Evolutionary conservation across 768 basidiomycete species (phyloP).

Genomic region (Leccinum disarticulatum): DNA sequence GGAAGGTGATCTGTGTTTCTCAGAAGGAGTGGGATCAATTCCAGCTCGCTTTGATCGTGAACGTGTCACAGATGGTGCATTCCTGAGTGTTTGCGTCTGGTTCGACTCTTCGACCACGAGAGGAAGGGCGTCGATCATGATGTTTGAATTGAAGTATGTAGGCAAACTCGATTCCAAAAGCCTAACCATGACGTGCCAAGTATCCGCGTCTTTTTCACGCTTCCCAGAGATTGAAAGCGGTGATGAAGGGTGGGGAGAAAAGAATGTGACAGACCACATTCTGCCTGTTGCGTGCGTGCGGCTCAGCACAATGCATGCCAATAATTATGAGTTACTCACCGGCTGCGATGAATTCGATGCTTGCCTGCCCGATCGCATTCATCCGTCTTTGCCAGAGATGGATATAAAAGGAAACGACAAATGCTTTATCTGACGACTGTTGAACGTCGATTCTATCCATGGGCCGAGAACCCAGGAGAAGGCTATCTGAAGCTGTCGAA

Average conservation of each 20-base stretch:
- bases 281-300: constrained; percentile 11
- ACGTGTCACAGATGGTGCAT: constrained; percentile 3
- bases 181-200: constrained; percentile 47
- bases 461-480: constrained; percentile 38
- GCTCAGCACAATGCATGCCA: not conserved
- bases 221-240: constrained; percentile 7
- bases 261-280: constrained; percentile 28
- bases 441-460: constrained; percentile 54
- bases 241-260: constrained; percentile 8
- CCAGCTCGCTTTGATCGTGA: too few relatives aligned
- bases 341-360: constrained; percentile 64
- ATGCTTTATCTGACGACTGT: constrained; percentile 37
- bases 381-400: constrained; percentile 67
- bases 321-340: constrained; percentile 4
- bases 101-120: not conserved
- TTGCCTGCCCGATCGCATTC: constrained; percentile 56
- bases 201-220: constrained; percentile 3
- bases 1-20: not conserved
- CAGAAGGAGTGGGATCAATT: not conserved
- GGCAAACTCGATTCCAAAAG: constrained; percentile 20
- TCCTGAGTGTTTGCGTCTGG: not conserved
- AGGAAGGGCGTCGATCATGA: constrained; percentile 9
- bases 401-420: constrained; percentile 52
- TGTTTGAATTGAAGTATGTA: constrained; percentile 18
- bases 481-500: constrained; percentile 36